A percentile compares a stretch with the other conserved stretches of the same genome.
Evolutionary conservation across 345 rosid genomes (phyloP).

Genomic region (Hevea brasiliensis): DNA sequence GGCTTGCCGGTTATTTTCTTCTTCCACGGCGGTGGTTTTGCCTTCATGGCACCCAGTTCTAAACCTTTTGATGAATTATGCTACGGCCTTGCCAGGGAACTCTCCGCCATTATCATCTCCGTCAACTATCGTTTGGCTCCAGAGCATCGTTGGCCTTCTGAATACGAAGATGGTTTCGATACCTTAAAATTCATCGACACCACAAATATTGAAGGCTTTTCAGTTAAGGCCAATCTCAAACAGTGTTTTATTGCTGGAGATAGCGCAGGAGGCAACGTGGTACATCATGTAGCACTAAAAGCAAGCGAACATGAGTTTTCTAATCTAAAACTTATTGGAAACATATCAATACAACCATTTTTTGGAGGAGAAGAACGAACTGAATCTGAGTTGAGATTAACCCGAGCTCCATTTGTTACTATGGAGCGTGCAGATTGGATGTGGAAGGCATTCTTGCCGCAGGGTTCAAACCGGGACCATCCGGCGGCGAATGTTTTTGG

Average conservation of each 20-base stretch:
- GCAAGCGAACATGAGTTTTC: neutral
- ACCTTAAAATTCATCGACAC: neutral
- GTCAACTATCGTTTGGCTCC: conserved; percentile 39
- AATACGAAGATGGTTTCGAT: conserved; percentile 35
- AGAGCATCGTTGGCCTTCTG: conserved; percentile 36
- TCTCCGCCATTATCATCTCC: conserved; percentile 26
- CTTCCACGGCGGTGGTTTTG: conserved; percentile 45
- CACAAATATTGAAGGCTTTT: neutral
- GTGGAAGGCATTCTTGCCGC: too few species aligned
- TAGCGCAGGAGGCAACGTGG: conserved; percentile 16
- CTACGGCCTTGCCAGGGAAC: conserved; percentile 19
- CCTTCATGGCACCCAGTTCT: conserved; percentile 21
- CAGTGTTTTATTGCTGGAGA: conserved; percentile 12
- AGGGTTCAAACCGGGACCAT: conserved; percentile 13
- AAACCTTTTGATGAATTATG: conserved; percentile 26
- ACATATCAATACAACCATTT: conserved; percentile 8
- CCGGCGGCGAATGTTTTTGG: conserved; percentile 13
- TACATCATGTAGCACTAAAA: conserved; percentile 3
- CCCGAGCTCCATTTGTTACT: neutral
- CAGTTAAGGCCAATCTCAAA: neutral
- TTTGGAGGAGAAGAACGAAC: conserved; percentile 20
- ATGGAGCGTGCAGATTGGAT: neutral
- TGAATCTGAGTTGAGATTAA: conserved; percentile 6
- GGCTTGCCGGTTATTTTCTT: conserved; percentile 35
- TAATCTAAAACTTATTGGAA: neutral